phyloP scores from a whole-genome alignment of 441 rosid species.

The Erodium texanum region DNA sequence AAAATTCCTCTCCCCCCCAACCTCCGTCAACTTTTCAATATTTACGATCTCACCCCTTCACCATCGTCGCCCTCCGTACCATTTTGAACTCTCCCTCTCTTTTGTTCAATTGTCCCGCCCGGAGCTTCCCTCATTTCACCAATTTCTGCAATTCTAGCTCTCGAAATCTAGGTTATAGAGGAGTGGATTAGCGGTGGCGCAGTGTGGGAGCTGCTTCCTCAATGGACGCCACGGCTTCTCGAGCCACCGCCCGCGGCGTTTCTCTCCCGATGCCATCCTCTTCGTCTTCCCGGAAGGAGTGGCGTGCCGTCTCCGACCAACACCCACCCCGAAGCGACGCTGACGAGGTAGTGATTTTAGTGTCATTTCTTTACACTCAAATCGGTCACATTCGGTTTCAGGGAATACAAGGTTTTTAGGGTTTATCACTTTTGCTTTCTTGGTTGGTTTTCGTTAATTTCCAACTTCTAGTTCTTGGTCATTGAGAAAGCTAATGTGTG shows the following conservation, averaged over 20 bases:
- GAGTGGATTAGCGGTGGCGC: constrained; percentile 22
- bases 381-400: not conserved
- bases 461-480: not conserved
- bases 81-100: constrained; percentile 3
- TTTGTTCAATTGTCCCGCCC: not conserved
- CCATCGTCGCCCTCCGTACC: constrained; percentile 19
- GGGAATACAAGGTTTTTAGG: not conserved
- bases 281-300: constrained; percentile 58
- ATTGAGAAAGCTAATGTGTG: not conserved
- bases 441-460: not conserved
- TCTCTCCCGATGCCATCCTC: constrained; percentile 44
- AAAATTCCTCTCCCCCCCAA: constrained; percentile 19
- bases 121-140: not conserved
- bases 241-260: constrained; percentile 58
- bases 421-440: not conserved
- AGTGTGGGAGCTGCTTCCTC: constrained; percentile 18
- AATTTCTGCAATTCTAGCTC: constrained; percentile 6
- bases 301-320: constrained; percentile 89
- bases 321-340: constrained; percentile 45
- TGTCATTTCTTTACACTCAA: not conserved
- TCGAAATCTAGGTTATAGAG: constrained; percentile 28
- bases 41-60: constrained; percentile 20
- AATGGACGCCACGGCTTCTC: constrained; percentile 73
- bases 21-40: constrained; percentile 16
- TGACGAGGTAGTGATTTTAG: constrained; percentile 43